Evolutionary conservation across 73 alveolate species (phyloP).

Genomic region (Tetrahymena thermophila): DNA sequence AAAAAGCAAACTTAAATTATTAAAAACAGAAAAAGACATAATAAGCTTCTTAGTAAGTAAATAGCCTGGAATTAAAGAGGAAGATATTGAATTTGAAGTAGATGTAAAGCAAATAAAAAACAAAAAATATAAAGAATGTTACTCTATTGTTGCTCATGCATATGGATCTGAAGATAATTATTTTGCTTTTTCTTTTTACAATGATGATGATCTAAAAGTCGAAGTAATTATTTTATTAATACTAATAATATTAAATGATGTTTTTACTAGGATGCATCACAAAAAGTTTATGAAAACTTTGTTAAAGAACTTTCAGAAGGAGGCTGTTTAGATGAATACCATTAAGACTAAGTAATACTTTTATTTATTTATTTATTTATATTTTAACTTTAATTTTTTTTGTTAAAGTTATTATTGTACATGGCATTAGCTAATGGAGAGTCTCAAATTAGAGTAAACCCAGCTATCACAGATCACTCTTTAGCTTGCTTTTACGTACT

Average conservation of each 20-base stretch:
- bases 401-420: not conserved
- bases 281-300: not conserved
- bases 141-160: not conserved
- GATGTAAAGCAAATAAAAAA: not conserved
- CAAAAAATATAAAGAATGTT: not conserved
- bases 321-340: not conserved
- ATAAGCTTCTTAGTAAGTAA: not conserved
- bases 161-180: not conserved
- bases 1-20: too few species aligned
- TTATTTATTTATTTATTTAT: not conserved
- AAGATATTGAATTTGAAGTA: not conserved
- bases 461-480: not conserved
- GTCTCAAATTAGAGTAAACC: not conserved
- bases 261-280: not conserved
- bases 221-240: not conserved
- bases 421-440: not conserved
- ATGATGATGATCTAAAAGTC: not conserved
- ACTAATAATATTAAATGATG: not conserved
- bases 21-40: not conserved
- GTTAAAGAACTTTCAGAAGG: not conserved
- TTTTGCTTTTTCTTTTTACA: not conserved
- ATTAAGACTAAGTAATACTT: not conserved
- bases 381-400: not conserved
- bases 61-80: not conserved
- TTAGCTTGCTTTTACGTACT: not conserved